Evolutionary conservation across 495 filamentous ascomycete species (phyloP), one percentile per base, ranked within the genome.

Genomic region (Glutinoglossum americanum): DNA sequence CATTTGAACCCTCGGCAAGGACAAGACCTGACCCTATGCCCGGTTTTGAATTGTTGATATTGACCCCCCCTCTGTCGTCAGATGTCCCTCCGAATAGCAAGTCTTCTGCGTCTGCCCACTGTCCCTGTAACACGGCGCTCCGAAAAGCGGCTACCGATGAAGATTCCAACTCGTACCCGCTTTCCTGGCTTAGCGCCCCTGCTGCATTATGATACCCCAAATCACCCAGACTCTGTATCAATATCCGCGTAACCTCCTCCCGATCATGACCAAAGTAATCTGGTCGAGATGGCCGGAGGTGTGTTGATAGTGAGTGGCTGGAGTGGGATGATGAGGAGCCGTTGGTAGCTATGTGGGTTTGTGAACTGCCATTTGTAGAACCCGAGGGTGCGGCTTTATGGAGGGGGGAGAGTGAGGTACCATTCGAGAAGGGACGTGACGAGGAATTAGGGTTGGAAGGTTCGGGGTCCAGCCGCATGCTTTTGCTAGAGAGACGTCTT

Each of bases 211-310:
- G 72, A 67, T 97, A 96, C 1, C 90, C 92, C 67, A 97, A 69
- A 67, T 97, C 92, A 25, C 77, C 73, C 53, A 99, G 70, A 35
- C 87, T 84, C 68, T 99, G 92, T 62, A 97, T 93, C 60, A 96
- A 68, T 55, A 99, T 85, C 55, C 92, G 76, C 7, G 92, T 92
- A 11, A 97, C 82, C 70, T 99, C 89, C 71, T 93, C 90, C 64
- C 88, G 81, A 66, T 89, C 82, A 66, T 99, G 90, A 23, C 87
- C 89, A 61, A 79, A 83, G 64, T 81, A 87, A 72, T 72, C 49
- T 63, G 47, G 32, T 35, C 7, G 23, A 28, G 51, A 51, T 21
- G 26, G n/a, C 53, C 32, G 63, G 51, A 4, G 66, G 66, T 28
- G 67, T 65, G 28, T 77, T 77, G 60, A 80, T 41, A 73, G 66